A percentile compares a stretch with the other conserved stretches of the same genome.
These are phyloP conservation scores for Pulicaria dysenterica DNA, from an alignment of 129 eudicot species.

Conservation along the genomic window DNA sequence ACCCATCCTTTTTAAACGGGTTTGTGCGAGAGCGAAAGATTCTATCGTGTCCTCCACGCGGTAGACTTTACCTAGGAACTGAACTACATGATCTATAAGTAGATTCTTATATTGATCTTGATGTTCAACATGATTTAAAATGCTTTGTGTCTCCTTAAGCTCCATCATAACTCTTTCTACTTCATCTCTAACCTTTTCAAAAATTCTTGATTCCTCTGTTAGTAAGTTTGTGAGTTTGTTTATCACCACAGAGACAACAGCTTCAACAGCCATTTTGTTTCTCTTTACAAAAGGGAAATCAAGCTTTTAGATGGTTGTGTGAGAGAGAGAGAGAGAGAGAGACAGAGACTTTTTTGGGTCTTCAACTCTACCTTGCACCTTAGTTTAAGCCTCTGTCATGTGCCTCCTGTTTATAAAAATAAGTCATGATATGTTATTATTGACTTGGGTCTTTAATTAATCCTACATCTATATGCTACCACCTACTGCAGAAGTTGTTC, in stretches of 20 bases:
- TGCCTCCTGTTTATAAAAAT: not conserved
- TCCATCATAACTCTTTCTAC: slow-evolving; percentile 19
- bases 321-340: too few species aligned
- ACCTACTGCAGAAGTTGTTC: not conserved
- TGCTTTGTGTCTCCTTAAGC: slow-evolving; percentile 10
- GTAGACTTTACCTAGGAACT: slow-evolving; percentile 25
- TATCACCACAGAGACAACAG: slow-evolving; percentile 33
- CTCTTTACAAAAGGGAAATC: not conserved
- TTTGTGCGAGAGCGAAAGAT: slow-evolving; percentile 25
- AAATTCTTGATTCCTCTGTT: slow-evolving; percentile 17
- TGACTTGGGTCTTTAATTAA: slow-evolving; percentile 13
- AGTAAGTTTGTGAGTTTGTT: slow-evolving; percentile 25
- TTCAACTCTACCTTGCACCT: too few species aligned
- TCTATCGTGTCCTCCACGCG: slow-evolving; percentile 26
- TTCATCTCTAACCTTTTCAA: slow-evolving; percentile 28
- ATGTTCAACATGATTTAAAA: not conserved
- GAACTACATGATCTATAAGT: slow-evolving; percentile 12
- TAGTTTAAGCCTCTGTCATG: not conserved
- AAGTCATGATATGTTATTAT: not conserved
- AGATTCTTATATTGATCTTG: not conserved
- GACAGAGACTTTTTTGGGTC: too few species aligned
- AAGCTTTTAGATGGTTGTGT: not conserved
- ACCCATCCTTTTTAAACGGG: slow-evolving; percentile 21
- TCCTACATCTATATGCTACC: not conserved
- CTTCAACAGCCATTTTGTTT: slow-evolving; percentile 29